Evolutionary conservation across 106 monocot genomes (phyloP), one percentile per base, ranked within the genome.

Genomic region (Gastrodia elata): DNA sequence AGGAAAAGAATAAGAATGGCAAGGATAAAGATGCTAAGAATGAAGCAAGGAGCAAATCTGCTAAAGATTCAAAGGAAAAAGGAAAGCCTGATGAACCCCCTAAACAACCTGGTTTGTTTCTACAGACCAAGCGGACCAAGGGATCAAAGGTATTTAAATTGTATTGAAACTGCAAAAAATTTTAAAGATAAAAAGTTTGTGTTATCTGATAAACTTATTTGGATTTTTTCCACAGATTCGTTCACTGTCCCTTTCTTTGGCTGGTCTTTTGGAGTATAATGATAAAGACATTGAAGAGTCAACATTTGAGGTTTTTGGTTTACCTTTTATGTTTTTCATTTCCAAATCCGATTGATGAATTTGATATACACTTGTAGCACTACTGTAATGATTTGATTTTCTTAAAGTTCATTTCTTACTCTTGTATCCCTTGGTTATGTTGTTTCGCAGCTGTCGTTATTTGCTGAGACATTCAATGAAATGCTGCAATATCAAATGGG

Each of bases 401-500:
- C 24, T 38, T 68, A 38, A 30, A 72, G 7, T 34, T 52, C 22
- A 56, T 44, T 44, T 44, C n/a, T 70, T 28, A 27, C 58, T 55
- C 36, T 58, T 65, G 4, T 14, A 16, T 75, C 8, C 38, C 38
- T 41, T 64, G 28, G 38, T 26, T 42, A 64, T 77, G 38, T 77
- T 38, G 11, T 71, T 39, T 32, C 84, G 44, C 77, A 98, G 98
- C 82, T 98, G 74, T 98, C 98, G 39, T 75, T 98, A 22, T 98
- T 93, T 91, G 98, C 98, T 0, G 98, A 98, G 76, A 81, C 93
- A 6, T 72, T 98, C 28, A 82, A 88, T 79, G 98, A 98, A 81
- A 88, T 98, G 98, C 81, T 98, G 69, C 98, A 98, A 68, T 91
- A 91, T 75, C 76, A 93, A 75, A 98, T 98, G 98, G 98, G 93